Evolutionary conservation across 2,329 filamentous ascomycete genomes (phyloP), one percentile per base, ranked within the genome.

Genomic region (Neopestalotiopsis rosae): DNA sequence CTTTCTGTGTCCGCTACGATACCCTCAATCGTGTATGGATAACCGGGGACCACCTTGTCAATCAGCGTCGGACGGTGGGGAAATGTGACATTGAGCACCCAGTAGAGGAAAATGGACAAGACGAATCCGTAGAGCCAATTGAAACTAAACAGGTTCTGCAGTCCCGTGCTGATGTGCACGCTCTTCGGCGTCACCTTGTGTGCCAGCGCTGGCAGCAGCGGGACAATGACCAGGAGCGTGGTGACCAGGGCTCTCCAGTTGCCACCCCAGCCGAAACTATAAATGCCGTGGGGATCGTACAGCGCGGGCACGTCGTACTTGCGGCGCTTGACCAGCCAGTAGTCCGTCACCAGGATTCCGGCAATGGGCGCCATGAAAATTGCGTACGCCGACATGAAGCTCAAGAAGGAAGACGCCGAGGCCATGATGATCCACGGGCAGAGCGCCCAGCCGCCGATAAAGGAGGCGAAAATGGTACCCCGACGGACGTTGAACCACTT

Each of bases 241-340:
- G 40, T 73, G 71, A 70, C 69, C 20, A 77, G 72, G 1, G 79
- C 79, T 56, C 79, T 73, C 78, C 78, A 80, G 70, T 80, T 80
- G 40, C 73, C 68, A 9, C 79, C 77, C 56, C 74, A 71, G 56
- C 32, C 67, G 68, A 78, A 80, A 57, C 75, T 73, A 67, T 82
- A 82, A 28, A 79, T 80, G 13, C 79, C 79, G 32, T 77, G 69
- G 1, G 76, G 77, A 14, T 77, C 73, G 68, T 82, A 82, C 66
- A 82, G 67, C n/a, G 79, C 79, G 0, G 78, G 78, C 20, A 81
- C 76, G 66, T 82, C 78, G 68, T 80, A 76, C 34, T 73, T 73
- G 45, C 78, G 75, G 38, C 73, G 71, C 67, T 81, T 79, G n/a
- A 76, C 70, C 4, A 74, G 14, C 73, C 73, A 76, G 61, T 74